Conservation (phyloP, 2,329 filamentous ascomycete species). For the Cercospora citrullina region DNA sequence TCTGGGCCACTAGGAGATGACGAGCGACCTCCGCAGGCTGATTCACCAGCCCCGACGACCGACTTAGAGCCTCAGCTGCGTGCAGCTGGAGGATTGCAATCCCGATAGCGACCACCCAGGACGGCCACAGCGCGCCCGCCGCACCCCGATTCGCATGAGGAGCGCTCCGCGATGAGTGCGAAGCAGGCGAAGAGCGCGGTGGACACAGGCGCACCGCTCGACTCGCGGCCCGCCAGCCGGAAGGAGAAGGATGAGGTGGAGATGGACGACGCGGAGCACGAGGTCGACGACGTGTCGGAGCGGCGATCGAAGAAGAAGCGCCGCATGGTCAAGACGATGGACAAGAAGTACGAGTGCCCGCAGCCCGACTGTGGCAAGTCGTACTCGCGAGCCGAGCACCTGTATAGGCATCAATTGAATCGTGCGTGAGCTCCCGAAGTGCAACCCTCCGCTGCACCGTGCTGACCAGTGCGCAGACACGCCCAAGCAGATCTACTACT, state of each 20-base stretch:
- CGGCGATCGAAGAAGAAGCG: slow-evolving; percentile 38
- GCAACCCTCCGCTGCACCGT: neutral
- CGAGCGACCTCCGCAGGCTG: slow-evolving; percentile 28
- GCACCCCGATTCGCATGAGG: neutral
- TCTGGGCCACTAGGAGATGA: slow-evolving; percentile 23
- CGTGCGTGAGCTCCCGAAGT: slow-evolving; percentile 56
- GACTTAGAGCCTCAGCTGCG: slow-evolving; percentile 19
- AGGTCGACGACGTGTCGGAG: slow-evolving; percentile 29
- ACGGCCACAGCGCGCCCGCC: slow-evolving; percentile 8
- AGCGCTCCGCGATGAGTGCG: slow-evolving; percentile 14
- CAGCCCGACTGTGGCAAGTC: slow-evolving; percentile 89
- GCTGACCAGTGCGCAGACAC: slow-evolving; percentile 60
- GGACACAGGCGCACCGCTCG: slow-evolving; percentile 14
- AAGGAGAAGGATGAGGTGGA: slow-evolving; percentile 22
- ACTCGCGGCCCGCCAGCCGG: slow-evolving; percentile 19
- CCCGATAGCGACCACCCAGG: slow-evolving; percentile 1
- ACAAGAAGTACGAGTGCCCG: slow-evolving; percentile 72
- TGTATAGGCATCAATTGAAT: slow-evolving; percentile 95
- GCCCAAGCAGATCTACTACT: slow-evolving; percentile 91
- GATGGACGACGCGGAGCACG: slow-evolving; percentile 32
- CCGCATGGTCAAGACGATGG: slow-evolving; percentile 42
- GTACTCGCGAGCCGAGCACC: slow-evolving; percentile 92
- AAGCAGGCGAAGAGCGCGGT: slow-evolving; percentile 4
- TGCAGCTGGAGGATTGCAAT: neutral
- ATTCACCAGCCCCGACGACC: slow-evolving; percentile 18